Evolutionary conservation across 176 grass and related monocot genomes (phyloP), one percentile per base, ranked within the genome.

Genomic region (Paspalum notatum): DNA sequence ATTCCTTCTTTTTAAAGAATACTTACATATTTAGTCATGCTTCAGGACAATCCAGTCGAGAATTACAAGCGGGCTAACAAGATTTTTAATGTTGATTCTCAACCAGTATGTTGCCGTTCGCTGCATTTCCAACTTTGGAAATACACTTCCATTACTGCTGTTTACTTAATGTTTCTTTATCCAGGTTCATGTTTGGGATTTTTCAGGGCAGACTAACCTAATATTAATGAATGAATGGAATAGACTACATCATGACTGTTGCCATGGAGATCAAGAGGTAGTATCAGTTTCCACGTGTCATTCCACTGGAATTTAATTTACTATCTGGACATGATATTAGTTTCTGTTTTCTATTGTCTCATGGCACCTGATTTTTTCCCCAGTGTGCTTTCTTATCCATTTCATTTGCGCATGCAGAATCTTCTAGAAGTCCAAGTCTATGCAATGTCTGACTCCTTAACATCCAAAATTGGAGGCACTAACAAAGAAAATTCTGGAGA

Each of bases 201-300:
- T 95, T 91, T 98, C 96, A 83, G 96, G 86, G 61, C 90, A 91
- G 90, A 98, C 96, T 84, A 98, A 98, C 68, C 79, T 95, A 66
- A 95, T 98, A 88, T 71, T 98, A 80, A 98, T 98, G 96, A 92
- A 98, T 74, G 96, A 98, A 71, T 93, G 92, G 96, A 98, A 95
- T 79, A 91, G 71, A 58, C 41, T 82, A 75, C 83, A 88, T 72
- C 87, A 88, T 70, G 84, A 92, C 67, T 89, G 66, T 76, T 87
- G 88, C 77, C 75, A 89, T 24, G 82, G 84, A 67, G 96, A 98
- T 88, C 92, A 88, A 81, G 96, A 98, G 96, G 96, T 98, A 88
- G 62, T 67, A 54, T 74, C 22, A 51, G 21, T 80, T 89, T 14
- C 70, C 69, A 50, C 46, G 61, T 75, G 79, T 37, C 25, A 14